Base-by-base conservation (phyloP, 1,139 yeast genomes). In the Meyerozyma athensensis region DNA sequence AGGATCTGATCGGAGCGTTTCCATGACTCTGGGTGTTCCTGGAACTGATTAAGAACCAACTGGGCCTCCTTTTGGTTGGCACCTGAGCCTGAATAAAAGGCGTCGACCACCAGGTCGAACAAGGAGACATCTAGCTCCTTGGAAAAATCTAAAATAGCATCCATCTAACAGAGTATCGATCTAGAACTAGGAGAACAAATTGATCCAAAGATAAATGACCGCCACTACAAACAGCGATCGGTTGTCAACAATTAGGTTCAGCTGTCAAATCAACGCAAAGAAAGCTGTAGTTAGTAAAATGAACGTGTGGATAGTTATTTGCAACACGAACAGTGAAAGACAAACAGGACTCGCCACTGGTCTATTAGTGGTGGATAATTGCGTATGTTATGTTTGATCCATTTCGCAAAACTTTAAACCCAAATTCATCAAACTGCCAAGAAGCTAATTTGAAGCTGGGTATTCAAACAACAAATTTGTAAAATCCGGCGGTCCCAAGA, bases 11-110 rank as follows among this genome's bases (percentile, higher is more conserved):
- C 97, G 21, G 96, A 94, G 43, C 85, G 78, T 49, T 86, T 87
- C 99, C 99, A 92, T 22, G 97, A 84, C 50, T 92, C 96, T 2
- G 94, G 94, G 59, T 89, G 84, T 46, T 89, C 96, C 62, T 94
- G 97, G 59, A 92, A 90, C 63, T 81, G 82, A 35, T 92, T 89
- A 55, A 92, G 74, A 5, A 89, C 72, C 35, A 72, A 71, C 61
- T 87, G 97, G 9, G 99, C 98, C 46, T 75, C 73, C 50, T 81
- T 82, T 52, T 90, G 95, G 49, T 78, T 86, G 13, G 76, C 71
- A 20, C 96, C 96, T 7, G 86, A 72, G 6, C 95, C 95, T 45
- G 74, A 76, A 61, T 83, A 92, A 59, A 92, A 87, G n/a, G 94
- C 75, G 42, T 80, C 85, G 33, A 92, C 98, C 20, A 89, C 83